Evolutionary conservation across 2,329 filamentous ascomycete genomes (phyloP).

Genomic region (Scleromitrula shiraiana): DNA sequence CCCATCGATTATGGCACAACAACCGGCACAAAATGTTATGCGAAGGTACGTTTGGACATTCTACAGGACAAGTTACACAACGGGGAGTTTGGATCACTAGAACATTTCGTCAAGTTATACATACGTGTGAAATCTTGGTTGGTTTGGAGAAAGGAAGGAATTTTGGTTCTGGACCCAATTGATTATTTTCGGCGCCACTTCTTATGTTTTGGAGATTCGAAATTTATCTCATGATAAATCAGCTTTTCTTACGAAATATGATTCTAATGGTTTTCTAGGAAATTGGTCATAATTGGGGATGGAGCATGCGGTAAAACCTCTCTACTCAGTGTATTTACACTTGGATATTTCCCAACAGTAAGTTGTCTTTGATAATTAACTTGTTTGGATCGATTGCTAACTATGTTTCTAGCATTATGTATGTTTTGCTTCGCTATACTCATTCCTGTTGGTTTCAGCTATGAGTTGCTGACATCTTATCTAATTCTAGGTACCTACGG

Average conservation of each 20-base stretch:
- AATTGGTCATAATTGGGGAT: constrained; percentile 93
- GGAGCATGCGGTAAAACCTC: constrained; percentile 98
- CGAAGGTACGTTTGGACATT: constrained; percentile 32
- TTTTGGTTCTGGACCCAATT: background rate
- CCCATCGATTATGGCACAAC: constrained; percentile 27
- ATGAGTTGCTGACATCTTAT: constrained; percentile 37
- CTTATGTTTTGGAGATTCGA: background rate
- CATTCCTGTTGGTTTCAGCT: constrained; percentile 1
- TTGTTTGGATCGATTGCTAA: constrained; percentile 23
- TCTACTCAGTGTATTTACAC: constrained; percentile 91
- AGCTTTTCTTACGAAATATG: background rate
- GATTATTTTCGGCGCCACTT: constrained; percentile 3
- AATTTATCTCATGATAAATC: background rate
- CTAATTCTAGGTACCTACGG: constrained; percentile 69
- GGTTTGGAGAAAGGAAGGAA: background rate
- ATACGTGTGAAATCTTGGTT: background rate
- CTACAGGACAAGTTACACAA: background rate
- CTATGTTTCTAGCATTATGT: constrained; percentile 41
- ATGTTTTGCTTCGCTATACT: constrained; percentile 7
- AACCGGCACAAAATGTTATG: constrained; percentile 35
- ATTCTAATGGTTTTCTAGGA: constrained; percentile 45
- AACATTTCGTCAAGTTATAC: background rate
- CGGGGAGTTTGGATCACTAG: background rate
- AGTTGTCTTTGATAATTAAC: constrained; percentile 34
- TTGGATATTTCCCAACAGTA: constrained; percentile 96